phyloP scores from a whole-genome alignment of 1,139 yeast species.

The Candida sp. region DNA sequence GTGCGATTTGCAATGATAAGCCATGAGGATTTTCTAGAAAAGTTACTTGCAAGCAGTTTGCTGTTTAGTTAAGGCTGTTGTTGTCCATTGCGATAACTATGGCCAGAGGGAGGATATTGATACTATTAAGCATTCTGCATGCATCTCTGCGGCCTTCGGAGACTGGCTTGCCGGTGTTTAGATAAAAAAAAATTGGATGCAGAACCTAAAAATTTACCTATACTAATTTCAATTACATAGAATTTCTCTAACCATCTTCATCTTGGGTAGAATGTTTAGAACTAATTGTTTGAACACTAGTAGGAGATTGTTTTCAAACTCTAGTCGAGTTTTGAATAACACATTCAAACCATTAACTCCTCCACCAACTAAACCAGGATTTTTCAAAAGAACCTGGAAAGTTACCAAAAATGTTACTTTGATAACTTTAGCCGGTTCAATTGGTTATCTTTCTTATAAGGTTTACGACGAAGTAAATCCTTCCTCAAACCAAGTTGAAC shows the following conservation, averaged over 20 bases:
- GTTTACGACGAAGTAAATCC: conserved; percentile 65
- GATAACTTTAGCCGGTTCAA: conserved; percentile 28
- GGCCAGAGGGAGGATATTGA: too few relatives aligned
- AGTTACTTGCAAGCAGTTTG: too few relatives aligned
- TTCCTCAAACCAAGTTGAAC: conserved; percentile 44
- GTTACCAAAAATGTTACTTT: conserved; percentile 25
- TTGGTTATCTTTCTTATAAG: conserved; percentile 52
- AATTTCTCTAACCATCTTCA: neutral
- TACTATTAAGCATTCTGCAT: neutral
- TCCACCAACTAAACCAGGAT: conserved; percentile 11
- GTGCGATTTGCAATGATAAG: too few relatives aligned
- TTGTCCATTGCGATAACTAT: too few relatives aligned
- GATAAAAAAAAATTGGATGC: neutral
- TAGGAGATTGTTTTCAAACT: conserved; percentile 16
- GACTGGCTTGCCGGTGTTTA: conserved; percentile 3
- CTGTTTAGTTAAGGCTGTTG: too few relatives aligned
- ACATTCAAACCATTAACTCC: conserved; percentile 6
- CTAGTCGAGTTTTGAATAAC: conserved; percentile 11
- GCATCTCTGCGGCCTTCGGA: neutral
- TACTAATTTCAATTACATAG: neutral
- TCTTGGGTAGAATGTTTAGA: neutral
- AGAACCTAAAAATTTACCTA: neutral
- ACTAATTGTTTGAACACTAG: conserved; percentile 5
- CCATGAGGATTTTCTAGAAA: too few relatives aligned
- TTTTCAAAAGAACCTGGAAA: conserved; percentile 23